These are phyloP conservation scores for Hymenoscyphus albidus DNA, from an alignment of 2,329 filamentous ascomycete genomes.

Conservation along the genomic window DNA sequence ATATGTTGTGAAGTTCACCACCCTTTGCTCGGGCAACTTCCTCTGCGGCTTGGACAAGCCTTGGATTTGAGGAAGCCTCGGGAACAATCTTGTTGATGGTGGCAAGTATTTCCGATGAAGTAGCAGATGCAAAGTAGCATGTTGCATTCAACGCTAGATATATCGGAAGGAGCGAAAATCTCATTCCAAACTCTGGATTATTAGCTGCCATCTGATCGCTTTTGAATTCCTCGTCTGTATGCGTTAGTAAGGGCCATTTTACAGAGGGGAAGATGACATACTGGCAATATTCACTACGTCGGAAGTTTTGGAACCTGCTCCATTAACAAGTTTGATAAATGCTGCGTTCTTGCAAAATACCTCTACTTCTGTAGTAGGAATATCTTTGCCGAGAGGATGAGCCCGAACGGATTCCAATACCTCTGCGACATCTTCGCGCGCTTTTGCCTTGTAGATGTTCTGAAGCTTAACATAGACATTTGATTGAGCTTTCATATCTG, in stretches of 20 bases:
- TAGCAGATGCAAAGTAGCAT: constrained; percentile 42
- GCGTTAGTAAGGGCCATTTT: constrained; percentile 26
- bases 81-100: constrained; percentile 43
- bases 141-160: constrained; percentile 63
- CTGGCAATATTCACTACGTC: constrained; percentile 28
- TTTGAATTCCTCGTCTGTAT: constrained; percentile 49
- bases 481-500: constrained; percentile 97
- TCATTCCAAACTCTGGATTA: constrained; percentile 19
- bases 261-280: constrained; percentile 18
- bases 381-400: constrained; percentile 44
- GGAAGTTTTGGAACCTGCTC: constrained; percentile 14
- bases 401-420: constrained; percentile 63
- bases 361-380: constrained; percentile 74
- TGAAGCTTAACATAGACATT: constrained; percentile 86
- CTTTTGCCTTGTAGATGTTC: constrained; percentile 88
- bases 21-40: constrained; percentile 74
- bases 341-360: constrained; percentile 93
- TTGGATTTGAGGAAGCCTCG: constrained; percentile 47
- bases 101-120: constrained; percentile 52
- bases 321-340: constrained; percentile 81
- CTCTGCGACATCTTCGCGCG: constrained; percentile 71
- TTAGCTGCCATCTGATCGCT: constrained; percentile 50
- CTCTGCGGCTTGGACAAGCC: constrained; percentile 51
- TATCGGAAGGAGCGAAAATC: constrained; percentile 60
- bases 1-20: constrained; percentile 88